Evolutionary conservation across 2,329 filamentous ascomycete genomes (phyloP).

Genomic region (Microdochium nivale): DNA sequence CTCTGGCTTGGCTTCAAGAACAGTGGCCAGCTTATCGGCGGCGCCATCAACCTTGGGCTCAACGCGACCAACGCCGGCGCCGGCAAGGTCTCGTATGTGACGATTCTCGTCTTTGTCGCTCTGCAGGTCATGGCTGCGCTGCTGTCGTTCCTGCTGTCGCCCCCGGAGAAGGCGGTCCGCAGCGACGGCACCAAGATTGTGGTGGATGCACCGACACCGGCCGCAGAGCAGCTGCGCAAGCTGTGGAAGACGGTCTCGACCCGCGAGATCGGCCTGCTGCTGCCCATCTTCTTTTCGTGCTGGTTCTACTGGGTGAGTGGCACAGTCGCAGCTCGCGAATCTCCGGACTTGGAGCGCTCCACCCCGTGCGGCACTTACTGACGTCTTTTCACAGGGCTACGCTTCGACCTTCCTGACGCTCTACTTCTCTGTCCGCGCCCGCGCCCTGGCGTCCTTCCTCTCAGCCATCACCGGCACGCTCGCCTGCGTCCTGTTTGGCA

Average conservation of each 20-base stretch:
- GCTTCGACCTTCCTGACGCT: conserved; percentile 42
- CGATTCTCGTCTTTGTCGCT: conserved; percentile 63
- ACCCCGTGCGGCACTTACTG: no score
- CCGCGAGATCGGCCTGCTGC: conserved; percentile 60
- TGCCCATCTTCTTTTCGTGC: conserved; percentile 67
- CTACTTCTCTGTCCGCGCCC: conserved; percentile 62
- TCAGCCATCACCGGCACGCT: conserved; percentile 59
- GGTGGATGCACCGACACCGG: conserved; percentile 52
- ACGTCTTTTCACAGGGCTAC: conserved; percentile 15
- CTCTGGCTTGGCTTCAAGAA: conserved; percentile 57
- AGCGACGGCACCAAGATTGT: conserved; percentile 55
- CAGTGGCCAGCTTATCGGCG: conserved; percentile 60
- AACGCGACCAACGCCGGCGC: conserved; percentile 48
- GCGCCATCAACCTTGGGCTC: conserved; percentile 61
- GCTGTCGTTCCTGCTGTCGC: conserved; percentile 54
- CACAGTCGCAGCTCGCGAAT: no score
- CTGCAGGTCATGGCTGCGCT: conserved; percentile 58
- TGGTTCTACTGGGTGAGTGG: conserved; percentile 31
- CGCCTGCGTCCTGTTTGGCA: conserved; percentile 46
- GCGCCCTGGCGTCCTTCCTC: conserved; percentile 63
- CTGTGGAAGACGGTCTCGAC: conserved; percentile 61
- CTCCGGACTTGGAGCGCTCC: no score
- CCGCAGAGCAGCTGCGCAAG: conserved; percentile 47
- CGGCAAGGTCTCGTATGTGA: conserved; percentile 60
- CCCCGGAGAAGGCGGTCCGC: conserved; percentile 53